Conservation (phyloP, 371 early-diverging fungal genomes). For the Amoeboaphelidium protococcarum region DNA sequence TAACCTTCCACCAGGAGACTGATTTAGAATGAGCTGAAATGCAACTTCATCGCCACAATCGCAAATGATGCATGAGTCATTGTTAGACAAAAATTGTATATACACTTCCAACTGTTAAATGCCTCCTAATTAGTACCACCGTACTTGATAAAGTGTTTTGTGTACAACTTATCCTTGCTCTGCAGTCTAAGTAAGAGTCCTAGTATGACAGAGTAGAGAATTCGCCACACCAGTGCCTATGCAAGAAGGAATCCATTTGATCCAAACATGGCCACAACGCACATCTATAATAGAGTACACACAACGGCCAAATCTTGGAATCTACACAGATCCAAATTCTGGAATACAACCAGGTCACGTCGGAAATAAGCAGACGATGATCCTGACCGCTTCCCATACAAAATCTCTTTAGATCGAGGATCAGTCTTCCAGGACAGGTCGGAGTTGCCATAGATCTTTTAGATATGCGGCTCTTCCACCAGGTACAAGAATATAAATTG, state of each 20-base stretch:
- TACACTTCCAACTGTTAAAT: slow-evolving; percentile 71
- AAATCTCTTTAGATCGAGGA: slow-evolving; percentile 1
- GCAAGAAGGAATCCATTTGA: slow-evolving; percentile 11
- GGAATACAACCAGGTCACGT: slow-evolving; percentile 62
- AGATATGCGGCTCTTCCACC: slow-evolving; percentile 88
- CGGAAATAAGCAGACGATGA: slow-evolving; percentile 23
- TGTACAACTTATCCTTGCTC: slow-evolving; percentile 46
- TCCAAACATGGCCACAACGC: slow-evolving; percentile 30
- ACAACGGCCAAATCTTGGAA: slow-evolving; percentile 48
- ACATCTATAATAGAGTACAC: slow-evolving; percentile 38
- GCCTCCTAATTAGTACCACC: slow-evolving; percentile 63
- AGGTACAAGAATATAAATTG: slow-evolving; percentile 64
- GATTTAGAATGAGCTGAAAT: slow-evolving; percentile 34
- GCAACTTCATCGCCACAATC: slow-evolving; percentile 23
- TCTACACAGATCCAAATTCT: slow-evolving; percentile 62
- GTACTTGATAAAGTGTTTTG: slow-evolving; percentile 66
- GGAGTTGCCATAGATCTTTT: slow-evolving; percentile 66
- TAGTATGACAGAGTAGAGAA: slow-evolving; percentile 47
- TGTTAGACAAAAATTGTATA: slow-evolving; percentile 58
- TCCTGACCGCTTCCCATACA: background rate
- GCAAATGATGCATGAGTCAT: slow-evolving; percentile 66
- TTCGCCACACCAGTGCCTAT: slow-evolving; percentile 64
- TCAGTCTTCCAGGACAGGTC: background rate
- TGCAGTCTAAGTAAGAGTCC: slow-evolving; percentile 48
- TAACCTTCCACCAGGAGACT: slow-evolving; percentile 40